Conservation (phyloP, 805 yeast species). For the Zygosaccharomyces rouxii region DNA sequence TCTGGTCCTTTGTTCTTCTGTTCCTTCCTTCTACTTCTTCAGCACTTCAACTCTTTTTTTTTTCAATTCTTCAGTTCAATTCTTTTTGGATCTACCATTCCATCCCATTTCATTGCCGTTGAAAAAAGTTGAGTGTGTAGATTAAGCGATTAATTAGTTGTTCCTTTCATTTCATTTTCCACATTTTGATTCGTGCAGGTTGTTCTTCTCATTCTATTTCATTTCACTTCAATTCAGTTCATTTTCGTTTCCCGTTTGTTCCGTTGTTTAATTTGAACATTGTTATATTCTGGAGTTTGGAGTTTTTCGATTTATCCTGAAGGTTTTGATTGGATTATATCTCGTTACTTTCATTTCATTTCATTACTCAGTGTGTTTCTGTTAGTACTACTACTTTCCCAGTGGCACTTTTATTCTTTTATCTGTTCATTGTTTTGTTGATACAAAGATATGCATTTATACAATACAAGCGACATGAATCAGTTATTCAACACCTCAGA, state of each 20-base stretch:
- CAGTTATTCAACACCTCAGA: slow-evolving; percentile 12
- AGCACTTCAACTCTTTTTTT: neutral
- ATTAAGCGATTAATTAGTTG: neutral
- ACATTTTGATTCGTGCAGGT: neutral
- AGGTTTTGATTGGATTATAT: neutral
- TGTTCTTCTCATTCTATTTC: neutral
- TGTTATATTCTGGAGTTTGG: neutral
- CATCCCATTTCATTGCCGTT: too few species aligned
- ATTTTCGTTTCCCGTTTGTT: neutral
- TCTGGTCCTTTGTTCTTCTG: slow-evolving; percentile 3
- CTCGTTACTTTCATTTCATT: neutral
- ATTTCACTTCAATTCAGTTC: neutral
- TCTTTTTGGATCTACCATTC: neutral
- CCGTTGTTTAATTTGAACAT: neutral
- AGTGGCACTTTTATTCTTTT: neutral
- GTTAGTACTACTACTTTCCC: neutral
- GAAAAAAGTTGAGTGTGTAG: too few species aligned
- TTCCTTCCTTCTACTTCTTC: neutral
- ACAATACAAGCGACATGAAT: slow-evolving; percentile 10
- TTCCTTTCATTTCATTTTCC: neutral
- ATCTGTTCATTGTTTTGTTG: neutral
- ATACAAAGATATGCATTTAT: slow-evolving; percentile 10
- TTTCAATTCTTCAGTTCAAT: neutral
- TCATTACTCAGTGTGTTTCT: neutral
- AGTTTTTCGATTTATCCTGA: neutral